These are phyloP conservation scores for Holtermanniella nyarrowii DNA, from an alignment of 768 basidiomycete genomes.

Conservation along the genomic window DNA sequence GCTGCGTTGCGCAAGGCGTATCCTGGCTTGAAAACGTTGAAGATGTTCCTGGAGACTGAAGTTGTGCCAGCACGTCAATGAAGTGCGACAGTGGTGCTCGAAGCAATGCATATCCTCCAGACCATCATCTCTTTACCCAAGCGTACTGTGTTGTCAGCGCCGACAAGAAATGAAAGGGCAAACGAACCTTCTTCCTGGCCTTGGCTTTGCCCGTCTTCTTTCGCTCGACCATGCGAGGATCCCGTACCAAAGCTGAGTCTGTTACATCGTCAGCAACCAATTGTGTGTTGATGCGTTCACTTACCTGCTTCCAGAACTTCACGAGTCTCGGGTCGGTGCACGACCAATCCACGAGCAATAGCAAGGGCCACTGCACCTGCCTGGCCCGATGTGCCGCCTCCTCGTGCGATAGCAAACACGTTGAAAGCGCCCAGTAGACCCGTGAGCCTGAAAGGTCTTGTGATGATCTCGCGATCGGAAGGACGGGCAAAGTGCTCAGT, in stretches of 20 bases:
- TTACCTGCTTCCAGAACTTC: slow-evolving; percentile 62
- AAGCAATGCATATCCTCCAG: neutral
- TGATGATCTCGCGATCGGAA: slow-evolving; percentile 66
- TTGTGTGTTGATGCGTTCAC: slow-evolving; percentile 21
- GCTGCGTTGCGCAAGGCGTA: neutral
- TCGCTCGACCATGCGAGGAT: slow-evolving; percentile 95
- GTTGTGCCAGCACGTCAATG: neutral
- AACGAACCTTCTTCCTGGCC: slow-evolving; percentile 78
- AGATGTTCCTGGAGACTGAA: neutral
- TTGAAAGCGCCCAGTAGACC: slow-evolving; percentile 79
- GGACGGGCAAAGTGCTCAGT: slow-evolving; percentile 65
- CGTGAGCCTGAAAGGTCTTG: slow-evolving; percentile 73
- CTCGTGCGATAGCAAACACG: slow-evolving; percentile 58
- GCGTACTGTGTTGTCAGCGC: slow-evolving; percentile 51
- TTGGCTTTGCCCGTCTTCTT: slow-evolving; percentile 92
- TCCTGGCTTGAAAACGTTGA: neutral
- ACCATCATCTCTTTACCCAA: slow-evolving; percentile 84
- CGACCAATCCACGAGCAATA: slow-evolving; percentile 42
- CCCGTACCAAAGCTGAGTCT: slow-evolving; percentile 80
- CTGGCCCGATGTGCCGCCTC: slow-evolving; percentile 86
- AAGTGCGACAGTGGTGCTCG: no score
- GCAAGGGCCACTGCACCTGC: slow-evolving; percentile 67
- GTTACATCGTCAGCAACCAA: slow-evolving; percentile 3
- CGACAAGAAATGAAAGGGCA: neutral
- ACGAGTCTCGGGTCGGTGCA: slow-evolving; percentile 58